Evolutionary conservation across 1,284 basidiomycete species (phyloP).

Genomic region (Ustilago xerochloae): DNA sequence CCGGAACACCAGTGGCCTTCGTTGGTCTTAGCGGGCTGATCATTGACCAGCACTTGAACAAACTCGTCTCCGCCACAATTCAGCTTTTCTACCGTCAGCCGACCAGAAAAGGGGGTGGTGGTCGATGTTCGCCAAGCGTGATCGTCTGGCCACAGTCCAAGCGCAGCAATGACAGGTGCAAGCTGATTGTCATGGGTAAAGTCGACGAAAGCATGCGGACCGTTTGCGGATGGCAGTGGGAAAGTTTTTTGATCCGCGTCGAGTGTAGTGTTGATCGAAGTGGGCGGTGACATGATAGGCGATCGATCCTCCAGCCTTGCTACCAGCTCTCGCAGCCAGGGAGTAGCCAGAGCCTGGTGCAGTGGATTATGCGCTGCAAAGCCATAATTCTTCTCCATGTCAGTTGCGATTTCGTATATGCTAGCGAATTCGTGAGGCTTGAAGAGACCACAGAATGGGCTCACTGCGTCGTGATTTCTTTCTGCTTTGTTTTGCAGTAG

Average conservation of each 20-base stretch:
- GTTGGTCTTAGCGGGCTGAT: slow-evolving; percentile 6
- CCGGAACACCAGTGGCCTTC: slow-evolving; percentile 23
- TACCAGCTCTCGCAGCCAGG: slow-evolving; percentile 39
- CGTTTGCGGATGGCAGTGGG: slow-evolving; percentile 14
- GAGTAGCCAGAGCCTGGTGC: slow-evolving; percentile 30
- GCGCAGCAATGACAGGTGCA: slow-evolving; percentile 39
- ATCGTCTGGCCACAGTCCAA: slow-evolving; percentile 13
- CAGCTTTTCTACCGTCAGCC: slow-evolving; percentile 36
- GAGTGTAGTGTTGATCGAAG: slow-evolving; percentile 48
- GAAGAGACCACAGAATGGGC: slow-evolving; percentile 36
- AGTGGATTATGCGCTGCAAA: slow-evolving; percentile 33
- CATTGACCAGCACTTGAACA: slow-evolving; percentile 37
- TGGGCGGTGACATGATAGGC: slow-evolving; percentile 34
- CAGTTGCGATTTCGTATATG: slow-evolving; percentile 33
- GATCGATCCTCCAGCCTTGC: slow-evolving; percentile 21
- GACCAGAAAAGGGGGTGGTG: slow-evolving; percentile 41
- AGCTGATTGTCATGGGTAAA: slow-evolving; percentile 54
- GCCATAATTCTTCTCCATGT: slow-evolving; percentile 41
- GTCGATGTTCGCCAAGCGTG: slow-evolving; percentile 28
- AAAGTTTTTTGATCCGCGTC: slow-evolving; percentile 19
- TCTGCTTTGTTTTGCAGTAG: slow-evolving; percentile 5
- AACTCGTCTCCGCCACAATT: slow-evolving; percentile 17
- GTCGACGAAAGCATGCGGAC: slow-evolving; percentile 33
- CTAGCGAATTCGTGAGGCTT: slow-evolving; percentile 16
- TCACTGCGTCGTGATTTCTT: slow-evolving; percentile 23